Evolutionary conservation across 192 early-diverging fungal genomes (phyloP).

Genomic region (Diversispora eburnea): DNA sequence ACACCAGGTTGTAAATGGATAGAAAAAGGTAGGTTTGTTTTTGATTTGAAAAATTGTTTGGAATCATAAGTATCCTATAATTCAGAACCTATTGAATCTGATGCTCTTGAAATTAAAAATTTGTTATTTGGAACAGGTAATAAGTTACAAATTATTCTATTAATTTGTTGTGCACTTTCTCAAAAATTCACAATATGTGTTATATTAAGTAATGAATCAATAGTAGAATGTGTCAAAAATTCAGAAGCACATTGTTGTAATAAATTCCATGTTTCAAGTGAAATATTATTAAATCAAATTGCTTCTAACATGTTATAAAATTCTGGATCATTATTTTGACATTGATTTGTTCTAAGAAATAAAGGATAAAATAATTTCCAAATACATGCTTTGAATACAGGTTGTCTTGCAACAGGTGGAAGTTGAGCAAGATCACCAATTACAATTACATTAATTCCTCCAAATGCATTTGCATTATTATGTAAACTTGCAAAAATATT

Average conservation of each 20-base stretch:
- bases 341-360: background rate
- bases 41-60: no score
- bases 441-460: background rate
- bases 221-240: background rate
- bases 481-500: background rate
- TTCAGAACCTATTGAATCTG: background rate
- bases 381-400: background rate
- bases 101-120: background rate
- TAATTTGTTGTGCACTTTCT: background rate
- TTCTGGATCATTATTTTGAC: background rate
- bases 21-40: no score
- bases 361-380: constrained; percentile 3
- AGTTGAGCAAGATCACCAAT: background rate
- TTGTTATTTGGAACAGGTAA: background rate
- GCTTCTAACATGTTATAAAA: background rate
- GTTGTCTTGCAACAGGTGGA: background rate
- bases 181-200: background rate
- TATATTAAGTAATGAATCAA: background rate
- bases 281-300: background rate
- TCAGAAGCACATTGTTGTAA: background rate
- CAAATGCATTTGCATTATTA: constrained; percentile 2
- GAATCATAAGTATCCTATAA: no score
- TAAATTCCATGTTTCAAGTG: background rate
- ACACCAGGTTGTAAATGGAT: no score
- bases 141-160: background rate